phyloP scores from a whole-genome alignment of 2,329 filamentous ascomycete genomes.

The Fusarium cyanostomum region DNA sequence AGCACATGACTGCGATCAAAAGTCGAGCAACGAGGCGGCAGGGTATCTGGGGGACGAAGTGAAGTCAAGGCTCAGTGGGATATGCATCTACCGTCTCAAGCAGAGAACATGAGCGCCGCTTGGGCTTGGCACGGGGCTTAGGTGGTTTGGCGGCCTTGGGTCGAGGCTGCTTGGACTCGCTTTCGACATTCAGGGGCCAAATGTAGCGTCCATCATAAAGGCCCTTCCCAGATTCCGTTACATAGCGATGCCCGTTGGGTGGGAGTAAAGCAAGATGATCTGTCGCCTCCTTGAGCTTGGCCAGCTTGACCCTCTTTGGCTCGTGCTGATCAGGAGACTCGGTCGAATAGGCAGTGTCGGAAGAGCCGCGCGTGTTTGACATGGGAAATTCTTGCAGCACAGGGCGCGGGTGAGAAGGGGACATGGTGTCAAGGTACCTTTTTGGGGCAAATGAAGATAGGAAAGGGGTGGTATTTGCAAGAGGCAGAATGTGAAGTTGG shows the following conservation, averaged over 20 bases:
- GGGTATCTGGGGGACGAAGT: neutral
- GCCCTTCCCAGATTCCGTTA: constrained; percentile 14
- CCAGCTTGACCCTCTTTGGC: neutral
- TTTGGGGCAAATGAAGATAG: neutral
- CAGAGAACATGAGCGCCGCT: constrained; percentile 13
- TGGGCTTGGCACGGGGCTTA: constrained; percentile 18
- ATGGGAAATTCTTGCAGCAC: constrained; percentile 5
- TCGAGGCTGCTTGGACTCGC: constrained; percentile 18
- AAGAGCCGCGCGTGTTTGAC: constrained; percentile 15
- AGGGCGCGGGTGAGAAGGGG: neutral
- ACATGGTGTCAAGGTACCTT: constrained; percentile 11
- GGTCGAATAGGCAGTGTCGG: constrained; percentile 1
- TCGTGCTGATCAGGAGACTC: neutral
- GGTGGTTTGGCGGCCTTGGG: constrained; percentile 4
- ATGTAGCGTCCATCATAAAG: constrained; percentile 20
- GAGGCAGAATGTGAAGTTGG: constrained; percentile 1
- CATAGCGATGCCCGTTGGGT: constrained; percentile 19
- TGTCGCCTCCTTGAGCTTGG: constrained; percentile 13
- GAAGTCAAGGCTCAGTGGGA: neutral
- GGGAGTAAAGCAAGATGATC: constrained; percentile 23
- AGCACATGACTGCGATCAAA: constrained; percentile 15
- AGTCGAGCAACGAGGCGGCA: neutral
- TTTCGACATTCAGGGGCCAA: constrained; percentile 8
- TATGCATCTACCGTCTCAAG: constrained; percentile 28
- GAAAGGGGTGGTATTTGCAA: neutral